These are phyloP conservation scores for Zostera marina DNA, from an alignment of 116 monocot species.

Conservation along the genomic window DNA sequence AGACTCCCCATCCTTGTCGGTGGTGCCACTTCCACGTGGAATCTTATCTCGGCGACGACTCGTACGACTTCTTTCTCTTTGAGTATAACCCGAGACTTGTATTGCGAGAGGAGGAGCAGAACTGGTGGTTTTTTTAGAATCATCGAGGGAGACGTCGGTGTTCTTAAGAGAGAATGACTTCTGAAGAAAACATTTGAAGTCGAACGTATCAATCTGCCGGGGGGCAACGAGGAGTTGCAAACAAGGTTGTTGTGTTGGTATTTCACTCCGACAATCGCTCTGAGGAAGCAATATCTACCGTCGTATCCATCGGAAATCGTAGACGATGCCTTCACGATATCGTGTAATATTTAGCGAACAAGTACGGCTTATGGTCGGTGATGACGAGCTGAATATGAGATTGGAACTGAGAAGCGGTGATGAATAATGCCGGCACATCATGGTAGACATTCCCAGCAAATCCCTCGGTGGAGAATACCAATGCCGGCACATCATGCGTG, in stretches of 20 bases:
- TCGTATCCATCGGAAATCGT: not conserved
- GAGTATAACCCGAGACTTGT: slow-evolving; percentile 17
- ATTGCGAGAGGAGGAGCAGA: slow-evolving; percentile 30
- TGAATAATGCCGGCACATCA: slow-evolving; percentile 32
- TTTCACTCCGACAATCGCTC: slow-evolving; percentile 31
- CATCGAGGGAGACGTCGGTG: not conserved
- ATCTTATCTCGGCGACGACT: slow-evolving; percentile 18
- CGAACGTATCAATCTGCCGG: slow-evolving; percentile 16
- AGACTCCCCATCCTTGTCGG: slow-evolving; percentile 10
- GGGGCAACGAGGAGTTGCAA: slow-evolving; percentile 27
- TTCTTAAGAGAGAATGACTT: slow-evolving; percentile 10
- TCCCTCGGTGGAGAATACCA: slow-evolving; percentile 49
- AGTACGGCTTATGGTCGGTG: slow-evolving; percentile 16
- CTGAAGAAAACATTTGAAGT: slow-evolving; percentile 28
- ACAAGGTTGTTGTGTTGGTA: slow-evolving; percentile 30
- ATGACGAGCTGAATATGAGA: slow-evolving; percentile 12
- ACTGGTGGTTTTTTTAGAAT: slow-evolving; percentile 4
- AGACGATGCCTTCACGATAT: slow-evolving; percentile 7
- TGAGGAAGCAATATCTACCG: slow-evolving; percentile 43
- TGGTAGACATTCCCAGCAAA: slow-evolving; percentile 47
- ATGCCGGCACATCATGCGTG: slow-evolving; percentile 19
- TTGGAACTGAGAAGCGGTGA: slow-evolving; percentile 21
- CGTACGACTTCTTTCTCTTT: slow-evolving; percentile 19
- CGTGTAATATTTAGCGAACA: slow-evolving; percentile 26
- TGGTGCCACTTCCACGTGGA: slow-evolving; percentile 24